Evolutionary conservation across 192 early-diverging fungal species (phyloP), one percentile per base, ranked within the genome.

Genomic region (Coemansia sp.): DNA sequence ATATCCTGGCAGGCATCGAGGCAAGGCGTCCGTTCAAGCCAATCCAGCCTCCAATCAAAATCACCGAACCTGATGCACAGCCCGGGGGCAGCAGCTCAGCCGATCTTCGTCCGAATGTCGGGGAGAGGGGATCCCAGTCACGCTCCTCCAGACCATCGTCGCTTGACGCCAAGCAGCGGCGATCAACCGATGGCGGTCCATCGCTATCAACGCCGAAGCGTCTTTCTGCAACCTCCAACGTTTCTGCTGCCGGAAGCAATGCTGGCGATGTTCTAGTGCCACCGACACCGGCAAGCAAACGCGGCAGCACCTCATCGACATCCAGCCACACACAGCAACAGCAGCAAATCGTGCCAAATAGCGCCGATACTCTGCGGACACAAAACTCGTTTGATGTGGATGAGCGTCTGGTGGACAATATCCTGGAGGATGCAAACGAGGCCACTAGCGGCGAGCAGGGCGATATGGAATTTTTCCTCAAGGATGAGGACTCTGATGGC

Each of bases 401-500:
- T 33, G 74, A 65, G 34, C 33, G 56, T 11, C 62, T 68, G 17
- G 62, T 75, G 2, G 67, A 66, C 50, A 59, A 65, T 31, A 75
- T 75, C 41, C 50, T 75, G 1, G 74, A 75, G 37, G 74, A 63
- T 4, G 50, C 74, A 5, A 47, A 52, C 33, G 63, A 68, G 28
- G 23, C 9, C n/a, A n/a, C n/a, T 17, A 50, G 17, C 17, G 62
- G 37, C 20, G 50, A 45, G 13, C 59, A 64, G 4, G 50, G 55
- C 52, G 68, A 64, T 47, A 77, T 78, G 69, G 75, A 78, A 47
- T 78, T 60, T 52, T 78, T 78, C 64, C 56, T 78, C 6, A 72
- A 78, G 45, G 72, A 74, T 30, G 74, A 76, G 52, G 68, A 70
- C 20, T 70, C 68, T 28, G 74, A 76, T 23, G 74, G 67, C 33